Evolutionary conservation across 2,329 filamentous ascomycete genomes (phyloP), one percentile per base, ranked within the genome.

Genomic region (Helicocarpus griseus): DNA sequence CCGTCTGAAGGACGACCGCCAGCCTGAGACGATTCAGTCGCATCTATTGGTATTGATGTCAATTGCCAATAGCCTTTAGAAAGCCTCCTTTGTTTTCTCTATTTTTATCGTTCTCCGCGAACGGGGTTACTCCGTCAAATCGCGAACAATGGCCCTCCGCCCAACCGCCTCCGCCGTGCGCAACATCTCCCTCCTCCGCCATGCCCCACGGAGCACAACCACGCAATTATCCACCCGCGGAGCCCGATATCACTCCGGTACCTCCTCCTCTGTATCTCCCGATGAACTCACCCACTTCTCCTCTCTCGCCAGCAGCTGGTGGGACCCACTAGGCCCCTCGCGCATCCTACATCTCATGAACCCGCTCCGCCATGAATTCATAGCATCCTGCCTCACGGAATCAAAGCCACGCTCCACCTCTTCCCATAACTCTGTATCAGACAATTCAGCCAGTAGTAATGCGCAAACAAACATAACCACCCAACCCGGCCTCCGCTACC

Each of bases 261-360:
- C 33, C 24, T 36, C 53, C 41, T 82, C 85, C 45, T 89, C 87
- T 51, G 87, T 98, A 70, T 94, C 94, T 62, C 80, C 87, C 49
- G 81, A 85, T 58, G 91, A 98, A 74, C 82, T 98, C 57, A 87
- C 86, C 17, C 93, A 98, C 75, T 98, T 98, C 79, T 89, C 89
- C 64, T 82, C 83, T 56, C 87, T 98, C 63, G 93, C 93, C 58
- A 87, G 87, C 58, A 85, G 85, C 62, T 98, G 93, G 93, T 98
- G 93, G 93, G 90, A 97, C 70, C 87, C 91, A 1, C 83, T 95
- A 65, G 93, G 93, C 48, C 85, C 91, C 5, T 96, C 89, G 3
- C 83, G 91, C 36, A 82, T 96, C 53, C 82, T 98, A 2, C 93
- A 98, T 70, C 84, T 95, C 59, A 97, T 98, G 91, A 97, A 98